Evolutionary conservation across 352 stramenopile species (phyloP).

Genomic region (Phytophthora boehmeriae): DNA sequence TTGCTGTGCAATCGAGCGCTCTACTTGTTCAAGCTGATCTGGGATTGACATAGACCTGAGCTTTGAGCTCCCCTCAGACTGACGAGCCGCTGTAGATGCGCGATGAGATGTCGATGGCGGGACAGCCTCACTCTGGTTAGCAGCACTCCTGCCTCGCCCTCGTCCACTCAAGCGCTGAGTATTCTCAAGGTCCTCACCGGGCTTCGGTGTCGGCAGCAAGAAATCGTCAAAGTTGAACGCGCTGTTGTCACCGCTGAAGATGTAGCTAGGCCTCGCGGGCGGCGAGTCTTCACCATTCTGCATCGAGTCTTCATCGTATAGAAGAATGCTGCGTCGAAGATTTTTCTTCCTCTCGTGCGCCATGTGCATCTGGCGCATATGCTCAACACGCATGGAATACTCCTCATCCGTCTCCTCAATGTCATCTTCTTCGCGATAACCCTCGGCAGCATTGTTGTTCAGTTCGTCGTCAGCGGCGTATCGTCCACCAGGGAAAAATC

Average conservation of each 20-base stretch:
- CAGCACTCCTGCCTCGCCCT: conserved; percentile 28
- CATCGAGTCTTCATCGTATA: conserved; percentile 52
- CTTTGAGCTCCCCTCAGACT: conserved; percentile 34
- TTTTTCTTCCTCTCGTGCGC: conserved; percentile 69
- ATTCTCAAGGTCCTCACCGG: conserved; percentile 16
- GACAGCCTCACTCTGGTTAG: conserved; percentile 36
- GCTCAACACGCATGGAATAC: conserved; percentile 61
- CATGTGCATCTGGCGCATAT: conserved; percentile 70
- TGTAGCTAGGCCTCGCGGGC: conserved; percentile 23
- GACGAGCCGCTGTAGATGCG: conserved; percentile 28
- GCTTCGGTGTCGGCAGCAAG: conserved; percentile 39
- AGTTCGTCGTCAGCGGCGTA: conserved; percentile 48
- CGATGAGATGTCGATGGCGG: conserved; percentile 27
- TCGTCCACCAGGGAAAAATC: conserved; percentile 40
- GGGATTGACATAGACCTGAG: conserved; percentile 56
- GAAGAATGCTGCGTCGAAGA: conserved; percentile 38
- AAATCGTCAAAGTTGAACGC: conserved; percentile 58
- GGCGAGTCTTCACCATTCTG: conserved; percentile 39
- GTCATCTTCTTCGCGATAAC: conserved; percentile 43
- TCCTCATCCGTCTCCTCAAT: conserved; percentile 47
- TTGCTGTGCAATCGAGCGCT: conserved; percentile 71
- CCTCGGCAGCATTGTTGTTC: conserved; percentile 21
- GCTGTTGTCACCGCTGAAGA: conserved; percentile 33
- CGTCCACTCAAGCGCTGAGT: conserved; percentile 11
- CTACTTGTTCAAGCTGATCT: conserved; percentile 55